phyloP scores from a whole-genome alignment of 2,329 filamentous ascomycete species.

The Raffaelea albimanens region DNA sequence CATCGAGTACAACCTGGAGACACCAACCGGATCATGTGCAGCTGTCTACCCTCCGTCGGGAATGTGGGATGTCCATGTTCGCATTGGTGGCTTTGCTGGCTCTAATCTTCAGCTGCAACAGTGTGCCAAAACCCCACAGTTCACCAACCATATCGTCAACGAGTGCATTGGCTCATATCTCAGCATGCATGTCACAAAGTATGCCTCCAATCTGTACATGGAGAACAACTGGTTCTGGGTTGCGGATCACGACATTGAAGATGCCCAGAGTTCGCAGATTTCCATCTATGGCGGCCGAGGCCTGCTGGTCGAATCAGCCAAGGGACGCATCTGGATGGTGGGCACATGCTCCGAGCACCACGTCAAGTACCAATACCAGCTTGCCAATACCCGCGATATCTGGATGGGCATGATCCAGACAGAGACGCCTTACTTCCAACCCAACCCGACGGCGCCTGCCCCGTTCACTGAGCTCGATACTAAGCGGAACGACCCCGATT shows the following conservation, averaged over 20 bases:
- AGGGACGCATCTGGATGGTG: slow-evolving; percentile 43
- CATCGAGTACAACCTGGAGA: slow-evolving; percentile 63
- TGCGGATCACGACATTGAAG: slow-evolving; percentile 42
- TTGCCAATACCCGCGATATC: slow-evolving; percentile 45
- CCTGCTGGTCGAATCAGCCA: slow-evolving; percentile 25
- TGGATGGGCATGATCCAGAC: slow-evolving; percentile 55
- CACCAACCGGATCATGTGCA: slow-evolving; percentile 18
- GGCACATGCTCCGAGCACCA: slow-evolving; percentile 53
- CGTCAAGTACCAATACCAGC: slow-evolving; percentile 54
- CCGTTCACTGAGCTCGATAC: slow-evolving; percentile 35
- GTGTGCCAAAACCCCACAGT: slow-evolving; percentile 47
- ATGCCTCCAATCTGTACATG: slow-evolving; percentile 28
- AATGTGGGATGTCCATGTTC: slow-evolving; percentile 69
- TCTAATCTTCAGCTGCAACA: slow-evolving; percentile 58
- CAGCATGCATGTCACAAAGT: slow-evolving; percentile 31
- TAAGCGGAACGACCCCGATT: slow-evolving; percentile 36
- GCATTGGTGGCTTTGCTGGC: slow-evolving; percentile 62
- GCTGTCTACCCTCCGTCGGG: slow-evolving; percentile 30
- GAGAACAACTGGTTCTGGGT: slow-evolving; percentile 44
- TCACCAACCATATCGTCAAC: slow-evolving; percentile 18
- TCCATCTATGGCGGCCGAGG: slow-evolving; percentile 23
- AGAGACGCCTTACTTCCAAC: slow-evolving; percentile 59
- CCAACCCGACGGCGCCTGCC: slow-evolving; percentile 41
- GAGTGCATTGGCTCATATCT: slow-evolving; percentile 28
- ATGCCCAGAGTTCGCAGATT: slow-evolving; percentile 19